Conservation (phyloP, 1,284 basidiomycete genomes). For the Pholiota adiposa region DNA sequence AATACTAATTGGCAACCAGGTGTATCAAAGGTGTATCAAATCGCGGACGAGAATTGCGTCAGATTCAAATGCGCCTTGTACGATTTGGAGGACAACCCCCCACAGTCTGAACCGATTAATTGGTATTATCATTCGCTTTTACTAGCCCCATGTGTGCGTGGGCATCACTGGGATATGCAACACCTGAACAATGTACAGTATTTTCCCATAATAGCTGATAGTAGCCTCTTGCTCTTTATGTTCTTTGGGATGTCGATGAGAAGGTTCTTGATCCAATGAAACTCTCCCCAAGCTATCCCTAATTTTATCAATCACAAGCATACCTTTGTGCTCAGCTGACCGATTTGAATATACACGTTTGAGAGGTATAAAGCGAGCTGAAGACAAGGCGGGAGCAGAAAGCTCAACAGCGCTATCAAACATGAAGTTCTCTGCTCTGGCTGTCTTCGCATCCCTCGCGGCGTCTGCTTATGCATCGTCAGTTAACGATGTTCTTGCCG, state of each 20-base stretch:
- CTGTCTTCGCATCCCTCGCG: conserved; percentile 11
- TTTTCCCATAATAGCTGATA: background rate
- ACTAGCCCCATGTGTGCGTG: background rate
- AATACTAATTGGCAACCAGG: too few species aligned
- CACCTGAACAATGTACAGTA: background rate
- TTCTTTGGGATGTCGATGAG: background rate
- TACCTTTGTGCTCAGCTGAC: conserved; percentile 11
- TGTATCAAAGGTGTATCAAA: too few species aligned
- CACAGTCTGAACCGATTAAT: too few species aligned
- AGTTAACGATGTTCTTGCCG: conserved; percentile 32
- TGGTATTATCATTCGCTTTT: background rate
- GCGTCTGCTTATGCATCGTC: conserved; percentile 12
- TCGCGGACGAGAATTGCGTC: too few species aligned
- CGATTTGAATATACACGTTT: background rate
- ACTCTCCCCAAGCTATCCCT: background rate
- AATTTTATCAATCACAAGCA: conserved; percentile 18
- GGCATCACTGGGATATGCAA: background rate
- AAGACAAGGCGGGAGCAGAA: too few species aligned
- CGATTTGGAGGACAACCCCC: too few species aligned
- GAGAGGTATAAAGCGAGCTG: background rate
- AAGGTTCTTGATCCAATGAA: background rate
- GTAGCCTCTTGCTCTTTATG: background rate
- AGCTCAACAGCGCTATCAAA: background rate
- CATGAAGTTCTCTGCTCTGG: conserved; percentile 22
- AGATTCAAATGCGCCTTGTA: too few species aligned